Evolutionary conservation across 1,284 basidiomycete species (phyloP).

Genomic region (Cerrena zonata): DNA sequence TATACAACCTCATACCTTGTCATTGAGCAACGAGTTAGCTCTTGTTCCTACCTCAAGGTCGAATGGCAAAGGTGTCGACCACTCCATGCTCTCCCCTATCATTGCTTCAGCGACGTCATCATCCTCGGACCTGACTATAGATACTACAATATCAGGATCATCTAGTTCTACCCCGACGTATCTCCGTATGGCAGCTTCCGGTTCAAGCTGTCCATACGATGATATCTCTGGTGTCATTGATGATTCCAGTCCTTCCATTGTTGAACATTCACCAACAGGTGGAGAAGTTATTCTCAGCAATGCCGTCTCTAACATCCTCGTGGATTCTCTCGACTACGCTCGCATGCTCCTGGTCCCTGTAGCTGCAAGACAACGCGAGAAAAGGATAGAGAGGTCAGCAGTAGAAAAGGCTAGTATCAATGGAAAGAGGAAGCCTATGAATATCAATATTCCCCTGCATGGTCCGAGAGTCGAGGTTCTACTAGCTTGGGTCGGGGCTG

Average conservation of each 20-base stretch:
- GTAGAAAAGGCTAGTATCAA: slow-evolving; percentile 41
- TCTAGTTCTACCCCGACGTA: neutral
- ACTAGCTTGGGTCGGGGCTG: slow-evolving; percentile 73
- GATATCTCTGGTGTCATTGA: neutral
- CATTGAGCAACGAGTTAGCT: slow-evolving; percentile 23
- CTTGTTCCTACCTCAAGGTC: slow-evolving; percentile 35
- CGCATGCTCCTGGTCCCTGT: slow-evolving; percentile 69
- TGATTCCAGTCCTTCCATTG: slow-evolving; percentile 18
- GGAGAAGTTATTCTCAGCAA: slow-evolving; percentile 14
- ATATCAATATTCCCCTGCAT: slow-evolving; percentile 75
- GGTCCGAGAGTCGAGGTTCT: slow-evolving; percentile 78
- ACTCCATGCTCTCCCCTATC: slow-evolving; percentile 21
- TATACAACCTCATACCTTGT: slow-evolving; percentile 47
- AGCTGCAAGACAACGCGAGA: slow-evolving; percentile 48
- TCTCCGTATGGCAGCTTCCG: neutral
- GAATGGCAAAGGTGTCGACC: slow-evolving; percentile 24
- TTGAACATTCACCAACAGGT: slow-evolving; percentile 13
- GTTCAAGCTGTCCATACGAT: neutral
- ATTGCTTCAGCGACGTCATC: slow-evolving; percentile 19
- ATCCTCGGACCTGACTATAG: slow-evolving; percentile 9
- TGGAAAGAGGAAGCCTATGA: slow-evolving; percentile 49
- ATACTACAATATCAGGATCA: slow-evolving; percentile 5
- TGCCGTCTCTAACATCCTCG: slow-evolving; percentile 25
- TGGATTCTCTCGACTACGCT: slow-evolving; percentile 52
- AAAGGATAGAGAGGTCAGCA: slow-evolving; percentile 44